These are phyloP conservation scores for Suillus weaverae DNA, from an alignment of 768 basidiomycete genomes.

Conservation along the genomic window DNA sequence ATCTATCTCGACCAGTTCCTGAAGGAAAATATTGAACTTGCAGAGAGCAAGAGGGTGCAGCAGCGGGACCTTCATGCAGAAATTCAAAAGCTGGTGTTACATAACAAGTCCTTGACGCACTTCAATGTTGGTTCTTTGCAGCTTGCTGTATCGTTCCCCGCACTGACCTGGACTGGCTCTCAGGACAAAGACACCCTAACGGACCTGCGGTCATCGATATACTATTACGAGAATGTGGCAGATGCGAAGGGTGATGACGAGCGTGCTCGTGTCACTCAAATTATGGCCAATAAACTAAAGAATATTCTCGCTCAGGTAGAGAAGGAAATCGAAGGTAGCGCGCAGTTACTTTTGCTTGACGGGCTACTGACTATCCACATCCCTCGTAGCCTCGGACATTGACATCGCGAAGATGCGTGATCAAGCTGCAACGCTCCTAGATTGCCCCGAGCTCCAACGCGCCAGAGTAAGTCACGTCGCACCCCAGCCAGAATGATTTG, in stretches of 20 bases:
- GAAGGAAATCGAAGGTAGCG: conserved; percentile 52
- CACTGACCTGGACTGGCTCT: conserved; percentile 4
- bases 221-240: conserved; percentile 74
- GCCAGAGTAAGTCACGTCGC: conserved; percentile 45
- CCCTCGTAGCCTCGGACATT: conserved; percentile 49
- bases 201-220: conserved; percentile 57
- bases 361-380: neutral
- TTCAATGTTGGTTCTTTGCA: conserved; percentile 50
- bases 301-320: conserved; percentile 52
- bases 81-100: conserved; percentile 45
- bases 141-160: neutral
- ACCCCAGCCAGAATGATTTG: neutral
- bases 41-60: conserved; percentile 34
- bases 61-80: conserved; percentile 46
- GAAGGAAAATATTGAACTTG: conserved; percentile 50
- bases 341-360: neutral
- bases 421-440: conserved; percentile 48
- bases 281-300: conserved; percentile 51
- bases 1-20: conserved; percentile 77
- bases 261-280: conserved; percentile 44
- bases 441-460: conserved; percentile 65
- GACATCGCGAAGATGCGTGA: conserved; percentile 45
- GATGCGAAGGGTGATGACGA: conserved; percentile 44
- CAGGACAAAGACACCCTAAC: conserved; percentile 66
- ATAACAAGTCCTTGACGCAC: conserved; percentile 48